Evolutionary conservation across 1,284 basidiomycete genomes (phyloP).

Genomic region (Leccinum pallidistipes): DNA sequence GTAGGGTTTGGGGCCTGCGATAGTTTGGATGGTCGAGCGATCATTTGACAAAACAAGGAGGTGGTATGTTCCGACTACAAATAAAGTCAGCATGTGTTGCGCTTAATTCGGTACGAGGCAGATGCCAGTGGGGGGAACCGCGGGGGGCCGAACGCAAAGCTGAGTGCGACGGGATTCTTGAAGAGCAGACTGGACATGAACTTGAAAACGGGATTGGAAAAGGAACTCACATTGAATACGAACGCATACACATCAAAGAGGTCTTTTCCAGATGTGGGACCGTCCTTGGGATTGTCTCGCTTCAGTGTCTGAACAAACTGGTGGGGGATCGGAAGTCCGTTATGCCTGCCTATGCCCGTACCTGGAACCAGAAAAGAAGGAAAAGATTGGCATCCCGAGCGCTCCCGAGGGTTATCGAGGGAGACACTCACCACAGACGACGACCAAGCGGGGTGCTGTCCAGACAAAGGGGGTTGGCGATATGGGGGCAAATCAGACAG

Average conservation of each 20-base stretch:
- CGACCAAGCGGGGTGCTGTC: conserved; percentile 57
- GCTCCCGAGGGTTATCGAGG: conserved; percentile 8
- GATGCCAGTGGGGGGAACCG: neutral
- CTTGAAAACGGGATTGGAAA: conserved; percentile 4
- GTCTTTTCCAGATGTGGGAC: conserved; percentile 79
- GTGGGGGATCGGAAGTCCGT: conserved; percentile 89
- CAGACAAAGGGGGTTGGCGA: too few relatives aligned
- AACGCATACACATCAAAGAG: conserved; percentile 78
- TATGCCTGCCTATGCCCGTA: conserved; percentile 88
- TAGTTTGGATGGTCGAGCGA: conserved; percentile 67
- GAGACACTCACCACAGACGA: conserved; percentile 74
- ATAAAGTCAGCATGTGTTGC: conserved; percentile 18
- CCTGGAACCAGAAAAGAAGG: conserved; percentile 45
- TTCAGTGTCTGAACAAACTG: conserved; percentile 81
- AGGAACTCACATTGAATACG: conserved; percentile 75
- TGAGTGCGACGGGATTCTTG: neutral
- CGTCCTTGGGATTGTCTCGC: conserved; percentile 73
- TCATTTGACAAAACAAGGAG: conserved; percentile 86
- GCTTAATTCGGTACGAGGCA: conserved; percentile 2
- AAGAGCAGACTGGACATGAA: neutral
- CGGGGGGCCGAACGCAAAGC: neutral
- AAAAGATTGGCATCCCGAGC: conserved; percentile 12
- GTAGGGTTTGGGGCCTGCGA: conserved; percentile 79
- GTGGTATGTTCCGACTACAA: conserved; percentile 70
- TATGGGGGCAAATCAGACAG: too few relatives aligned